These are phyloP conservation scores for Vitrella brassicaformis DNA, from an alignment of 73 alveolate genomes.

Conservation along the genomic window DNA sequence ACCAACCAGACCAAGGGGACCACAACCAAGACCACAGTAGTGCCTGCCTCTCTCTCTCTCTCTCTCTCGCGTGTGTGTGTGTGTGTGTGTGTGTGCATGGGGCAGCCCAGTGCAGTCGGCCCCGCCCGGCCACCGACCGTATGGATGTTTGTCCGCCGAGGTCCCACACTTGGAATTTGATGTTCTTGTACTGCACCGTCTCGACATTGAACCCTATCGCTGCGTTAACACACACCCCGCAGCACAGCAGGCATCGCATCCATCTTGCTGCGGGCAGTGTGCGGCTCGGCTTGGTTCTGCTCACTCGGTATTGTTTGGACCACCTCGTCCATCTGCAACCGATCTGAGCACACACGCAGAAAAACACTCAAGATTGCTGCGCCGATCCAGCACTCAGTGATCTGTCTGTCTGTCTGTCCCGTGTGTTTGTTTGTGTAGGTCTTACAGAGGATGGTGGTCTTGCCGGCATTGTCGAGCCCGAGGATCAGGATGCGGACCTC, in stretches of 20 bases:
- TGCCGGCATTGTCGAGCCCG: slow-evolving; percentile 65
- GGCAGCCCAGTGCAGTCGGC: neutral
- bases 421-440: too few relatives aligned
- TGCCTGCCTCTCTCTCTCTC: neutral
- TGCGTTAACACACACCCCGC: too few relatives aligned
- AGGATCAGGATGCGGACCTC: slow-evolving; percentile 40
- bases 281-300: too few relatives aligned
- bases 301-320: slow-evolving; percentile 49
- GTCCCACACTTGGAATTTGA: slow-evolving; percentile 43
- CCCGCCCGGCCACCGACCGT: slow-evolving; percentile 24
- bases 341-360: too few relatives aligned
- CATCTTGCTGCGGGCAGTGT: too few relatives aligned
- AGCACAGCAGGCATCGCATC: too few relatives aligned
- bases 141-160: slow-evolving; percentile 36
- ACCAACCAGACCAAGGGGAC: neutral
- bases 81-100: too few relatives aligned
- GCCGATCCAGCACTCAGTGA: too few relatives aligned
- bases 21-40: neutral
- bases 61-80: neutral
- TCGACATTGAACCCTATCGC: slow-evolving; percentile 54
- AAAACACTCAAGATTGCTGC: too few relatives aligned
- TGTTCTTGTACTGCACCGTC: slow-evolving; percentile 42
- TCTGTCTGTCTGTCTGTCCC: too few relatives aligned
- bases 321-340: slow-evolving; percentile 8
- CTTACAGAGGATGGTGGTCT: slow-evolving; percentile 45